Evolutionary conservation across 2,329 filamentous ascomycete species (phyloP).

Genomic region (Shiraia bambusicola): DNA sequence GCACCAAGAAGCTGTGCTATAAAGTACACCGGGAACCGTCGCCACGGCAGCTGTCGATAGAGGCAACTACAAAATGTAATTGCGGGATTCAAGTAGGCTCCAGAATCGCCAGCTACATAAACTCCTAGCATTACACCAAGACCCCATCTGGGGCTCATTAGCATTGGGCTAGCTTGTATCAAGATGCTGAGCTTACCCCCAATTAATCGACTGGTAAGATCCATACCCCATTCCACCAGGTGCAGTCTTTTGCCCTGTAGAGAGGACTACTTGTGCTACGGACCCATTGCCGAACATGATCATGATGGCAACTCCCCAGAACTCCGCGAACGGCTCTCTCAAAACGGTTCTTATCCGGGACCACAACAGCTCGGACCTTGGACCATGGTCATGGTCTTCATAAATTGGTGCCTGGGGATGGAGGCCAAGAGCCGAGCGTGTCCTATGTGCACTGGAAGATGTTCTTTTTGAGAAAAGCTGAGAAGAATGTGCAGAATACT

Average conservation of each 20-base stretch:
- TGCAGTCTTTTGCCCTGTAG: constrained; percentile 39
- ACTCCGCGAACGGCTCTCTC: constrained; percentile 49
- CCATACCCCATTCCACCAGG: constrained; percentile 49
- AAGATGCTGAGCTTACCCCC: constrained; percentile 35
- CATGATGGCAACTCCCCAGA: constrained; percentile 47
- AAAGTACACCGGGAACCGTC: constrained; percentile 68
- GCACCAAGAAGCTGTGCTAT: constrained; percentile 67
- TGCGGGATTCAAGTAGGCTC: constrained; percentile 66
- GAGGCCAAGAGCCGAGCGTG: constrained; percentile 37
- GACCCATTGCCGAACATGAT: constrained; percentile 49
- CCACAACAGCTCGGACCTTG: constrained; percentile 43
- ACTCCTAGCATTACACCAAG: constrained; percentile 53
- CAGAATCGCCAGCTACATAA: constrained; percentile 65
- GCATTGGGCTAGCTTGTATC: not conserved
- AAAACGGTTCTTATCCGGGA: constrained; percentile 40
- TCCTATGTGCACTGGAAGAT: constrained; percentile 25
- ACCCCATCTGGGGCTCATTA: constrained; percentile 33
- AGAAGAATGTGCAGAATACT: constrained; percentile 15
- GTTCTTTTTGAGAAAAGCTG: constrained; percentile 18
- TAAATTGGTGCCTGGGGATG: constrained; percentile 45
- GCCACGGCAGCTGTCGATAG: constrained; percentile 68
- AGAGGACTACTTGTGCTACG: constrained; percentile 48
- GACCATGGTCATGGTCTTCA: constrained; percentile 45
- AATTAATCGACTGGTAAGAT: constrained; percentile 46
- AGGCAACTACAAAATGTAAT: constrained; percentile 70